These are phyloP conservation scores for Vigna hirtella DNA, from an alignment of 306 rosid genomes.

Conservation along the genomic window DNA sequence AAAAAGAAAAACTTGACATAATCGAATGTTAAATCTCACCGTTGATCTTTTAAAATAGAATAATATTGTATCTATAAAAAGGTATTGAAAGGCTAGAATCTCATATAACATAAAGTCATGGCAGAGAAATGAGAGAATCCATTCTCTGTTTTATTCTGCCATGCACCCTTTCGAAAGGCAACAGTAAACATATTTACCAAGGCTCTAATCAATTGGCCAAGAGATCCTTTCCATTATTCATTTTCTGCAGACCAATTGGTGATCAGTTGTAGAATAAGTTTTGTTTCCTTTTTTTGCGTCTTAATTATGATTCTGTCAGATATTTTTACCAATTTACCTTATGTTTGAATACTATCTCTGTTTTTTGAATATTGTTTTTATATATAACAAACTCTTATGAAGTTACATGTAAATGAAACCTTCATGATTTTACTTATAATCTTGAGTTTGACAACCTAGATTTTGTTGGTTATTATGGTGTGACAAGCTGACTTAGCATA, in stretches of 20 bases:
- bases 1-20: not conserved
- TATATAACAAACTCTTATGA: not conserved
- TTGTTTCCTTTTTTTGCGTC: not conserved
- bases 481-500: conserved; percentile 13
- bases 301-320: not conserved
- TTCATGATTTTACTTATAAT: not conserved
- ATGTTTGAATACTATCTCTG: not conserved
- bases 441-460: not conserved
- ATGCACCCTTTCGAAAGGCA: not conserved
- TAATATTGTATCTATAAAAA: not conserved
- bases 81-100: not conserved
- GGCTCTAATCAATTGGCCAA: not conserved
- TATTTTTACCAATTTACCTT: not conserved
- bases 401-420: not conserved
- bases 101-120: not conserved
- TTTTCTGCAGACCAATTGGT: not conserved
- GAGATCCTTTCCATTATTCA: not conserved
- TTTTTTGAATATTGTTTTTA: not conserved
- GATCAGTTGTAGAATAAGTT: not conserved
- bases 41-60: not conserved
- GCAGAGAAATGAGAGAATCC: not conserved
- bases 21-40: not conserved
- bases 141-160: not conserved
- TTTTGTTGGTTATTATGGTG: not conserved
- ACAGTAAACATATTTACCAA: not conserved